Evolutionary conservation across 2,329 filamentous ascomycete genomes (phyloP).

Genomic region (Trichoderma pleuroti): DNA sequence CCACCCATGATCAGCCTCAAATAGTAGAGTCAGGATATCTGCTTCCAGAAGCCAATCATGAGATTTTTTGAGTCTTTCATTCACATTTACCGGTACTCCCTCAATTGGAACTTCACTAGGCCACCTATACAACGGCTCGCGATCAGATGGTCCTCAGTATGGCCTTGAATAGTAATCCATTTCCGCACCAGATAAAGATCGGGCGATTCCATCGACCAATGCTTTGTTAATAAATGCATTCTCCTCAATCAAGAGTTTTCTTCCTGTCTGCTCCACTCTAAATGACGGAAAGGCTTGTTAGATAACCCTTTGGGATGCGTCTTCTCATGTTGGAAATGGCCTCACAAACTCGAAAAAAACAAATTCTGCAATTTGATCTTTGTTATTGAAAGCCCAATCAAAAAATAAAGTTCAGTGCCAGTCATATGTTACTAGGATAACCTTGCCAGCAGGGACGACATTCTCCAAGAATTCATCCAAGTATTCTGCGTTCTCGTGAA

Average conservation of each 20-base stretch:
- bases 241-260: neutral
- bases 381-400: neutral
- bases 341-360: neutral
- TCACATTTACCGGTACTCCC: neutral
- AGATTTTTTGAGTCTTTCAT: neutral
- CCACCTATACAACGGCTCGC: neutral
- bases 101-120: neutral
- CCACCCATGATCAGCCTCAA: neutral
- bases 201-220: neutral
- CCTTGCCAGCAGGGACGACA: neutral
- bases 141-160: neutral
- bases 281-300: neutral
- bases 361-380: neutral
- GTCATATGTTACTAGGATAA: neutral
- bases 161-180: neutral
- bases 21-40: neutral
- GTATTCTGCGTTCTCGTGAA: neutral
- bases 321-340: neutral
- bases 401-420: neutral
- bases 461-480: neutral
- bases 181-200: neutral
- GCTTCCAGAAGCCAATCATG: neutral
- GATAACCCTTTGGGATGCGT: neutral
- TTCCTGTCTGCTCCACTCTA: neutral
- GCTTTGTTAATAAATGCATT: neutral